Evolutionary conservation across 805 yeast genomes (phyloP).

Genomic region (Ogataea sp.): DNA sequence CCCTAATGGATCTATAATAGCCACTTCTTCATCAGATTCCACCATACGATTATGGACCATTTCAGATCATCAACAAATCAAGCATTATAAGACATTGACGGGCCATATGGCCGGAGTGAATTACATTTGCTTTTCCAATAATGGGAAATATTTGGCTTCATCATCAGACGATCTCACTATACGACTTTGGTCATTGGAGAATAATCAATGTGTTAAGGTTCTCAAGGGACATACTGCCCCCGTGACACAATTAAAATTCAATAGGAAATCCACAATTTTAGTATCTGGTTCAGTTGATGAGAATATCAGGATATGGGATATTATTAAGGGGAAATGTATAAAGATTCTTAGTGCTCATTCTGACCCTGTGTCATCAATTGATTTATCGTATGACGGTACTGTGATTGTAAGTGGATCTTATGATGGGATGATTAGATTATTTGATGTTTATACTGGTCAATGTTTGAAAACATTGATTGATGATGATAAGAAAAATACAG

Average conservation of each 20-base stretch:
- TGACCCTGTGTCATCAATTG: conserved; percentile 75
- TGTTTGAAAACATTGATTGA: conserved; percentile 85
- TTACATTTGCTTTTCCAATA: conserved; percentile 72
- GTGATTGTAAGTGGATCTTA: conserved; percentile 80
- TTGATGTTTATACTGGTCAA: conserved; percentile 84
- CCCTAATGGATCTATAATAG: conserved; percentile 51
- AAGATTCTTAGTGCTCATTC: conserved; percentile 87
- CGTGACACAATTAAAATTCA: conserved; percentile 65
- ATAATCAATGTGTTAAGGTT: conserved; percentile 40
- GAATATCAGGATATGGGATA: conserved; percentile 87
- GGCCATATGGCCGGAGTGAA: conserved; percentile 73
- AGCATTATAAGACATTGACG: conserved; percentile 22
- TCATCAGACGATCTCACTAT: conserved; percentile 83
- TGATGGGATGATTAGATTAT: conserved; percentile 84
- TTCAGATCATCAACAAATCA: conserved; percentile 16
- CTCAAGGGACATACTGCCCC: conserved; percentile 81
- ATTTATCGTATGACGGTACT: conserved; percentile 71
- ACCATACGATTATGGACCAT: conserved; percentile 52
- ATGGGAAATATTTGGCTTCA: conserved; percentile 64
- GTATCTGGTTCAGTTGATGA: conserved; percentile 87
- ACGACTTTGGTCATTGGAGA: conserved; percentile 57
- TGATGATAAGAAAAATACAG: conserved; percentile 65
- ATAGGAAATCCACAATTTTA: conserved; percentile 66
- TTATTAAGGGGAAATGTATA: conserved; percentile 55
- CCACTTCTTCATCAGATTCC: conserved; percentile 51